These are phyloP conservation scores for Adenanthera pavonina DNA, from an alignment of 306 rosid species.

Conservation along the genomic window DNA sequence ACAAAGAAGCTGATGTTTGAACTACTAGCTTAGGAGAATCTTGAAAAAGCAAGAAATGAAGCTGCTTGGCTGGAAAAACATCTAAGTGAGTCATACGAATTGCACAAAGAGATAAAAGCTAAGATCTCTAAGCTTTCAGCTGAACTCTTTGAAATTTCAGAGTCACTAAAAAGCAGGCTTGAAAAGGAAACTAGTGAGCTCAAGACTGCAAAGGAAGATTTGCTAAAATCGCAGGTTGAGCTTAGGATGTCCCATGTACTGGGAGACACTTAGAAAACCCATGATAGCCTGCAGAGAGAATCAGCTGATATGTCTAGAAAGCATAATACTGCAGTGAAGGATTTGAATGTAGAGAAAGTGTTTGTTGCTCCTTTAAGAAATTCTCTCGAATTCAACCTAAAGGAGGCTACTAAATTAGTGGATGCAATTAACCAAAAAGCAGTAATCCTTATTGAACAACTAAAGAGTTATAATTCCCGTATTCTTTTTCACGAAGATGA, in stretches of 20 bases:
- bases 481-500: background rate
- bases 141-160: constrained; percentile 62
- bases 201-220: constrained; percentile 51
- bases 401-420: constrained; percentile 70
- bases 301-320: constrained; percentile 57
- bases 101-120: constrained; percentile 52
- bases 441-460: background rate
- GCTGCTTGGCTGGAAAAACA: constrained; percentile 54
- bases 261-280: constrained; percentile 46
- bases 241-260: constrained; percentile 53
- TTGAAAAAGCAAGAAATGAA: constrained; percentile 61
- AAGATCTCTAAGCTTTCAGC: constrained; percentile 60
- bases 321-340: constrained; percentile 56
- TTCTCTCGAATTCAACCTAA: constrained; percentile 66
- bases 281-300: constrained; percentile 62
- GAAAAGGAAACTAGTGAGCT: constrained; percentile 64
- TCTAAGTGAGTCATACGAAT: constrained; percentile 48
- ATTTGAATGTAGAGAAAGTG: constrained; percentile 65
- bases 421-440: constrained; percentile 75
- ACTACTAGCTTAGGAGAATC: constrained; percentile 56
- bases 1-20: constrained; percentile 56
- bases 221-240: constrained; percentile 53
- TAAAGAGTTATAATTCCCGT: background rate
- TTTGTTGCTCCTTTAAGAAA: constrained; percentile 55
- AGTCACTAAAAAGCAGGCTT: constrained; percentile 55